Evolutionary conservation across 1,284 basidiomycete species (phyloP).

Genomic region (Xanthoconium separans): DNA sequence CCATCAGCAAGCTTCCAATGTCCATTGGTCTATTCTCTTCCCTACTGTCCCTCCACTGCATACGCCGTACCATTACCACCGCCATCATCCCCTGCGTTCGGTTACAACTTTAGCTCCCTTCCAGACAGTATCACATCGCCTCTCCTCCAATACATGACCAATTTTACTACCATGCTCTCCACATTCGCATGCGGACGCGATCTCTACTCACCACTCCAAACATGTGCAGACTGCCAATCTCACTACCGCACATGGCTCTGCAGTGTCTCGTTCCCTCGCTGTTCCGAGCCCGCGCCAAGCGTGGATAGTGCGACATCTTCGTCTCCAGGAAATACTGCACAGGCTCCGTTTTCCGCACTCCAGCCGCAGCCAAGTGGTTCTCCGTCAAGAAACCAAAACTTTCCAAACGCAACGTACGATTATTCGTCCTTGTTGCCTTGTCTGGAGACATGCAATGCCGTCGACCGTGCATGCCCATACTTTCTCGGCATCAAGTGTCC

Average conservation of each 20-base stretch:
- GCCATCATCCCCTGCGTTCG: slow-evolving; percentile 39
- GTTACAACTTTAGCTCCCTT: slow-evolving; percentile 54
- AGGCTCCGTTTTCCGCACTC: slow-evolving; percentile 44
- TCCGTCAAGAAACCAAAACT: slow-evolving; percentile 44
- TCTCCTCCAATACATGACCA: slow-evolving; percentile 60
- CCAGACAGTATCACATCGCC: slow-evolving; percentile 48
- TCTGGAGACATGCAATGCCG: slow-evolving; percentile 71
- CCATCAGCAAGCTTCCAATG: slow-evolving; percentile 62
- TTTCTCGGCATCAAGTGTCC: slow-evolving; percentile 77
- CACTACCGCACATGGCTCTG: slow-evolving; percentile 84
- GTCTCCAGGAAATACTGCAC: slow-evolving; percentile 29
- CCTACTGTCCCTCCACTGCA: slow-evolving; percentile 70
- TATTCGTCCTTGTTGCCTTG: slow-evolving; percentile 75
- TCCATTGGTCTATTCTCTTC: slow-evolving; percentile 66
- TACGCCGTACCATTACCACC: slow-evolving; percentile 69
- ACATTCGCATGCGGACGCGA: slow-evolving; percentile 81
- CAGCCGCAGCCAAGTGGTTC: slow-evolving; percentile 39
- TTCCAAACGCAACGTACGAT: slow-evolving; percentile 42
- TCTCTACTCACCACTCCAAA: slow-evolving; percentile 73
- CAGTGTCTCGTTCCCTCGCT: slow-evolving; percentile 68
- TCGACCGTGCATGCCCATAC: slow-evolving; percentile 75
- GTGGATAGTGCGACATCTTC: slow-evolving; percentile 12
- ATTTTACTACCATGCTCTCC: slow-evolving; percentile 71
- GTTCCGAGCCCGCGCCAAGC: slow-evolving; percentile 45
- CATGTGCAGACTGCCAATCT: slow-evolving; percentile 73